Evolutionary conservation across 345 rosid species (phyloP), one percentile per base, ranked within the genome.

Genomic region (Erucastrum elatum): DNA sequence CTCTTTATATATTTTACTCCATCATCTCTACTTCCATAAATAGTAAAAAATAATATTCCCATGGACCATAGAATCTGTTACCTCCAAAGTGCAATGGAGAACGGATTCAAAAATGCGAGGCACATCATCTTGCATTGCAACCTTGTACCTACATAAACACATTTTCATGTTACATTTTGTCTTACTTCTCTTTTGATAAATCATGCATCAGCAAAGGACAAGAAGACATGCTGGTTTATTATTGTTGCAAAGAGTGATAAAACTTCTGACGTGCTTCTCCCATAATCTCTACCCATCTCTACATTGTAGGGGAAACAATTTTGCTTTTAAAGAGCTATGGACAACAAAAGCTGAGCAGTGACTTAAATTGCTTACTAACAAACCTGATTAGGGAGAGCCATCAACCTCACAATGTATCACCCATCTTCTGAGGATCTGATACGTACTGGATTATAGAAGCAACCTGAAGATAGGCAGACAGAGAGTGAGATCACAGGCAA

Each of bases 1-100:
- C 59, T 15, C 59, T 65, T 35, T 34, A 53, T 13, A 67, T 29
- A 27, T 26, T 15, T 29, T 8, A 49, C 26, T 49, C 59, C 39
- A 29, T 68, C 41, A 29, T 68, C 41, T n/a, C 39, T 46, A 13
- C 27, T 46, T 68, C 60, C 72, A 68, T 2, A 46, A 29, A 49
- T 5, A 68, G 39, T 29, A 49, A 17, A 49, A 44, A 49, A 49
- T n/a, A n/a, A 49, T 17, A 16, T 39, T 68, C 60, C 27, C 56
- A 64, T 30, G 66, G 72, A 64, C 35, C 46, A 73, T 2, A 68
- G 30, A 74, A 35, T 62, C 7, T 17, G 55, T 85, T 64, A 95
- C 99, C 98, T 96, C 99, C 71, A 93, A 83, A 11, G 98, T 93
- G 86, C 99, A 93, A 81, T 91, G 97, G 83, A 96, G 93, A 82